phyloP scores from a whole-genome alignment of 305 asterid genomes.

The Withania somnifera region DNA sequence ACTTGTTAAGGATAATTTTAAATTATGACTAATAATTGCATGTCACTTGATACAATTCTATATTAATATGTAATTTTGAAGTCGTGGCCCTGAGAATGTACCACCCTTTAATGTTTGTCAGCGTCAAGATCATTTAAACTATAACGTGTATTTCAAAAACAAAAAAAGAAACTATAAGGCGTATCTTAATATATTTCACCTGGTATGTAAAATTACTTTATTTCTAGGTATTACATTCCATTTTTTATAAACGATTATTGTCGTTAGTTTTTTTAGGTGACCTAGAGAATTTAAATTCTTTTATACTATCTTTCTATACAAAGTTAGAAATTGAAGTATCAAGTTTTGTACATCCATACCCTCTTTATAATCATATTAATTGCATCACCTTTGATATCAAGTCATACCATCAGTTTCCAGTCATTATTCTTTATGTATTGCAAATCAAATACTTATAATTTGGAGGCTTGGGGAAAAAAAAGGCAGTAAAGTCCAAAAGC shows the following conservation, averaged over 20 bases:
- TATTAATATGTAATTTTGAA: background rate
- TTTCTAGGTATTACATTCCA: background rate
- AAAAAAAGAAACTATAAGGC: background rate
- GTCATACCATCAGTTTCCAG: background rate
- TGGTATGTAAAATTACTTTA: too few relatives aligned
- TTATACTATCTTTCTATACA: background rate
- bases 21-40: background rate
- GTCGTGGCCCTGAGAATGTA: background rate
- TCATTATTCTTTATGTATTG: background rate
- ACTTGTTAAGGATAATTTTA: background rate
- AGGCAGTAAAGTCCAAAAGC: background rate
- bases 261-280: background rate
- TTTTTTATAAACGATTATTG: background rate
- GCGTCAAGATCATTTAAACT: background rate
- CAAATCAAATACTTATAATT: background rate
- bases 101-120: background rate
- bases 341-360: too few relatives aligned
- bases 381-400: background rate
- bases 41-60: background rate
- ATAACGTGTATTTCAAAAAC: too few relatives aligned
- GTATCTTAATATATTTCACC: too few relatives aligned
- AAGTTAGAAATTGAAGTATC: too few relatives aligned
- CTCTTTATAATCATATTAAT: too few relatives aligned
- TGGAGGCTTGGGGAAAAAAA: background rate
- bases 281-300: background rate